Evolutionary conservation across 2,329 filamentous ascomycete species (phyloP), one percentile per base, ranked within the genome.

Genomic region (Phaeosphaeriaceae sp.): DNA sequence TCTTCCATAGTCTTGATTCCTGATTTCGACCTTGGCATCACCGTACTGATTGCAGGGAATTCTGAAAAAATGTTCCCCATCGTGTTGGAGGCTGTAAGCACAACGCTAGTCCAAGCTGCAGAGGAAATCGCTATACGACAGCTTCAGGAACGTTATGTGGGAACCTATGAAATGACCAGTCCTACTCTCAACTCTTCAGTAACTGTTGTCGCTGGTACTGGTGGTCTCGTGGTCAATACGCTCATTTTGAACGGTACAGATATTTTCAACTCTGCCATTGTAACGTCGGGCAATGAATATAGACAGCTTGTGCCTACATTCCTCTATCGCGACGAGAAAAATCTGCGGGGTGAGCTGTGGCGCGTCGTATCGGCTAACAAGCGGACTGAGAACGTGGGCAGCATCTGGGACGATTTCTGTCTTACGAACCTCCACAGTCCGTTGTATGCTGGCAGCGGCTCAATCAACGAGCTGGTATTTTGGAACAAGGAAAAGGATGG

Each of bases 11-110:
- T 74, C 9, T 44, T 73, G 6, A 56, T 77, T 1, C 76, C 77
- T 0, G 76, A 79, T 21, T 79, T 77, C 45, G 73, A 74, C 15
- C 60, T 80, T 1, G 67, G 75, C 2, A 63, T 79, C 35, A 77
- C 74, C 1, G 68, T 79, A 6, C 63, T 79, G 46, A 67, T 66
- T 15, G 73, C 61, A 32, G 68, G 73, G 6, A 49, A 63, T 1
- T n/a, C n/a, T n/a, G 4, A 9, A 6, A 44, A 44, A 6, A 34
- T 71, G 6, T 46, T 75, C 6, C 7, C 20, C 3, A 54, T 60
- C n/a, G 39, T 75, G 6, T 44, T 43, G 7, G 68, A 73, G 13
- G 58, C 64, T 8, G 61, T 76, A 3, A 63, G 66, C 1, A 49
- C 60, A 1, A 54, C 50, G 4, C 38, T 73, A 1, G 56, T 75